Percentiles rank a stretch among this genome's conserved stretches.
These are phyloP conservation scores for Fomitiporia mediterranea DNA, from an alignment of 1,284 basidiomycete species.

Conservation along the genomic window DNA sequence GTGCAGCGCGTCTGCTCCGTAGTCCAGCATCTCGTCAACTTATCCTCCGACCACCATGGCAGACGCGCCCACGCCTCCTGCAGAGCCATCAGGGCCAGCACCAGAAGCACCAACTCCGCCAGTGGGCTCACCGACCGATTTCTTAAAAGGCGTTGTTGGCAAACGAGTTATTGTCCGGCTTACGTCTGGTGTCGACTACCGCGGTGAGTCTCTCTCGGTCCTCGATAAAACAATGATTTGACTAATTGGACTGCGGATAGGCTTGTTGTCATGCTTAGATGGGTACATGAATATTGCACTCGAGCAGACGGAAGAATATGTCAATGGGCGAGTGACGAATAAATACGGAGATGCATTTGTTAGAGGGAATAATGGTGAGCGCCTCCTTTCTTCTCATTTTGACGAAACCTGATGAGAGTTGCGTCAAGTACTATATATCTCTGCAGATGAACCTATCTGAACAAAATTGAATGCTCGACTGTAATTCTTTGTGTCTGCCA, in stretches of 20 bases:
- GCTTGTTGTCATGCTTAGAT: constrained; percentile 93
- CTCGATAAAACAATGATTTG: neutral
- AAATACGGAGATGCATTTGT: constrained; percentile 94
- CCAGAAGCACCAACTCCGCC: constrained; percentile 42
- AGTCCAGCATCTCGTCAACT: neutral
- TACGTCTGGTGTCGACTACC: constrained; percentile 95
- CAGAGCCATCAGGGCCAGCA: constrained; percentile 40
- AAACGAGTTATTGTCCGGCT: constrained; percentile 92
- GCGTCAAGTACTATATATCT: constrained; percentile 40
- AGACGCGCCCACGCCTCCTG: constrained; percentile 27
- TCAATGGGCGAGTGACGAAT: constrained; percentile 83
- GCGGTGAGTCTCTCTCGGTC: constrained; percentile 51
- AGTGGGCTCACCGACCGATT: constrained; percentile 82
- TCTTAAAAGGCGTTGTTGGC: constrained; percentile 91
- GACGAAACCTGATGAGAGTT: constrained; percentile 10
- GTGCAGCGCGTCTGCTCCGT: too few species aligned
- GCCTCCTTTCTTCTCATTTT: constrained; percentile 1
- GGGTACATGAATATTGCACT: constrained; percentile 99
- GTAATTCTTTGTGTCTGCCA: neutral
- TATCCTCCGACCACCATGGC: constrained; percentile 10
- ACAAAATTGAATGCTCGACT: too few species aligned
- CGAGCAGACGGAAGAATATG: constrained; percentile 94
- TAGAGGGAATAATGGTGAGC: constrained; percentile 92
- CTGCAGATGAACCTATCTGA: constrained; percentile 37
- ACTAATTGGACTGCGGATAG: constrained; percentile 38